Evolutionary conservation across 2,329 filamentous ascomycete species (phyloP), one percentile per base, ranked within the genome.

Genomic region (Sporothrix brasiliensis): DNA sequence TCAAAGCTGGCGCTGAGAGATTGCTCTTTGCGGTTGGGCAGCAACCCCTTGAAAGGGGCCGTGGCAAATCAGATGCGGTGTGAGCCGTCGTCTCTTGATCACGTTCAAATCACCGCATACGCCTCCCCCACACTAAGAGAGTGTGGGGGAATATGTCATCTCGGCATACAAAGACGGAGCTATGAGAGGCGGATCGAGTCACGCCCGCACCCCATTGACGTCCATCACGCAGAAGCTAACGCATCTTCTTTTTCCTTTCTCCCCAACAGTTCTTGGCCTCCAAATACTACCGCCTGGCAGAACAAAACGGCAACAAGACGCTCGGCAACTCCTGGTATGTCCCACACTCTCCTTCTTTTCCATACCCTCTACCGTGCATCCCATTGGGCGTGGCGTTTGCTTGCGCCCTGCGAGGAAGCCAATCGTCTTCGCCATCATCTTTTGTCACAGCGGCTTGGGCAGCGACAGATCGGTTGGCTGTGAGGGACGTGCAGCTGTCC

Each of bases 291-390:
- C 92, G 94, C 77, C 86, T 94, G 77, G 94, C 95, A 50, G 95
- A 98, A 82, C 86, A 92, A 77, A 92, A 90, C 78, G 94, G 94
- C 67, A 91, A 90, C 81, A 97, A 97, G 84, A 93, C 89, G 69
- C 84, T 98, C 74, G 95, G 95, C 73, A 97, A 98, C 83, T 91
- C 92, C 76, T 99, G 95, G 94, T 97, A 89, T 80, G 92, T n/a
- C 87, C 30, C 71, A 63, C 73, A 21, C n/a, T 10, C 11, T 39
- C 21, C 39, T 3, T 27, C 11, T 24, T 47, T 73, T 67, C 72
- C 72, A 74, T 71, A 74, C 52, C n/a, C 52, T 11, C 60, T 50
- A 24, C 21, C 39, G 4, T n/a, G 3, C 19, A 61, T 14, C 56
- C 24, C 11, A 44, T 61, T 61, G 56, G 34, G 44, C n/a, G 21